Base-by-base conservation (phyloP, 768 basidiomycete genomes). In the Candolleomyces aberdarensis region DNA sequence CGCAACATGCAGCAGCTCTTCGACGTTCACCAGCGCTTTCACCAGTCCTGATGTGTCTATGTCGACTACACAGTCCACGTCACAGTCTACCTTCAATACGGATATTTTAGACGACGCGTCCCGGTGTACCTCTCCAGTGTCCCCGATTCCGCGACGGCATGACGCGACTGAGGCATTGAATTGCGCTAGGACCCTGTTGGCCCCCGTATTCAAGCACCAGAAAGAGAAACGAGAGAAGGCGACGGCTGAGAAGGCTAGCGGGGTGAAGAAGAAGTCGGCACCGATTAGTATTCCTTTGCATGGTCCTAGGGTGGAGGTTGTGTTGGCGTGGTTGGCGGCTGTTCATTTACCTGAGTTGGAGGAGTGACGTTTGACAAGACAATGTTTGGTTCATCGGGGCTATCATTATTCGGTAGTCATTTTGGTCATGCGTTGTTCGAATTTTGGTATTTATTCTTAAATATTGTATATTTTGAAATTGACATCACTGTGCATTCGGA, bases 301-400 rank as follows among this genome's bases (percentile, higher is more conserved):
- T 72, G 92, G 92, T 0, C 92, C 93, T 40, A 82, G 91, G 6
- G 92, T 94, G 50, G 92, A 94, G 73, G 80, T 94, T 59, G 80
- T 93, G 58, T 79, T 94, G 59, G 92, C 92, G 47, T 94, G 91
- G 91, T 75, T 94, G 58, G 92, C 81, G 26, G 91, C 90, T 17
- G 88, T 92, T 59, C 87, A 91, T 76, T 72, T 94, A 40, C 85
- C 84, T 3, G 90, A 91, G 67, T 70, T 94, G 65, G 91, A 92
- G 54, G 72, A 32, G 11, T 61, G 39, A 60, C 26, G 26, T 26
- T 26, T 3, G 26, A 26, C 26, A 26, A 26, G 26, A 26, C 26
- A 26, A 26, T 26, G 26, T 26, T 26, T 26, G 26, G 26, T 26
- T 26, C 26, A 26, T 26, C 26, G 3, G 26, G 26, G 26, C 26